Evolutionary conservation across 148 eudicot species (phyloP), one percentile per base, ranked within the genome.

Genomic region (Rhododendron henanense): DNA sequence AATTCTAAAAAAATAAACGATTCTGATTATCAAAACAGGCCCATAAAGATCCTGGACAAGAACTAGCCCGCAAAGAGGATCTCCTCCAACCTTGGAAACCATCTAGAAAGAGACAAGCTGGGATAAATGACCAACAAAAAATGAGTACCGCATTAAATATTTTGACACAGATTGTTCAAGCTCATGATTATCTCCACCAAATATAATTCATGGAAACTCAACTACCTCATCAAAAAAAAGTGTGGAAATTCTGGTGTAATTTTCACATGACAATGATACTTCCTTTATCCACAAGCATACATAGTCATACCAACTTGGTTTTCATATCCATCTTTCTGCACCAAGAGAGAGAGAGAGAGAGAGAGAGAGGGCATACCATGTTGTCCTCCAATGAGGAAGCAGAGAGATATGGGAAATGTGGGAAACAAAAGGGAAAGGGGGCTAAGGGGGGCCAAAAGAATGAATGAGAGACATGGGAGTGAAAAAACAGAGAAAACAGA

Each of bases 401-500:
- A 45, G 84, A 19, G n/a, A 44, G 31, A 21, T 16, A 39, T 11
- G 50, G 14, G 53, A 61, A 82, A 21, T 39, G 84, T 5, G 84
- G 25, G 44, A 37, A 6, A 25, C 11, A 45, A 78, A 67, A 39
- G 48, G 65, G 14, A 45, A 45, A 31, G 25, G 84, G 65, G 31
- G 84, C 45, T n/a, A 23, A 35, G 23, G 10, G 73, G 73, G 84
- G 74, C 73, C n/a, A 59, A 59, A 44, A 59, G 84, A 37, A 81
- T 37, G 69, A 59, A 81, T 18, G 73, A 59, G 73, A 81, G 84
- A 57, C 67, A 47, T 59, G 84, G 84, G 73, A 35, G 73, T 81
- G 44, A 59, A 19, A 41, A 41, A 39, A 63, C 33, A 78, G 39
- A 63, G 51, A 82, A 82, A 61, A 51, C 19, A 82, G 84, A 63